Evolutionary conservation across 1,284 basidiomycete genomes (phyloP), one percentile per base, ranked within the genome.

Genomic region (Rhodofomes roseus): DNA sequence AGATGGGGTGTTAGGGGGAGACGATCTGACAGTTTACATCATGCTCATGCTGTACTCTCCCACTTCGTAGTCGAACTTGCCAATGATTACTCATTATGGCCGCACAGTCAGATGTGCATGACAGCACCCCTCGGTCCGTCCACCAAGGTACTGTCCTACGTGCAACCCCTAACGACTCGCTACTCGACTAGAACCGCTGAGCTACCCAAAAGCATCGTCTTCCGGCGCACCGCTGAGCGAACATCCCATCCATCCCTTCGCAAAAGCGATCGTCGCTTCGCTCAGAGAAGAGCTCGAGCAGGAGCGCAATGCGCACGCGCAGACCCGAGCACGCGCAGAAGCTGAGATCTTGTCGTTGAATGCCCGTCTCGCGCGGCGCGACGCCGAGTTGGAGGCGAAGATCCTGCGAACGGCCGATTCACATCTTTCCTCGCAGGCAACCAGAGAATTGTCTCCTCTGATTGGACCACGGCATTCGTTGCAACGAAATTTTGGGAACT

Each of bases 311-410:
- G 76, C 77, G 0, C 83, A 84, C 61, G 63, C 64, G 9, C 71
- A 70, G 16, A 79, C 76, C 0, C 74, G 72, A 12, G 71, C 76
- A 40, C 68, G 73, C 8, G 74, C 77, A 0, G 79, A 81, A 55
- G 65, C 72, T 1, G 76, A 77, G 48, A 77, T 84, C 37, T 67
- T 77, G 7, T 69, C 74, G 11, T 75, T 88, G 2, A 77, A 82
- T 57, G 82, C 84, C 0, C 80, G 80, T 66, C 69, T 87, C 4
- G 82, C 85, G 0, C 76, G 77, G 6, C 76, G 84, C 23, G 86
- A 87, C 46, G 78, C 79, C 0, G 81, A 85, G 60, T 73, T 87
- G 4, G 79, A 81, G 62, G 67, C 65, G 1, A 75, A 72, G 55
- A 41, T n/a, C 56, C 31, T 34, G 2, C 8, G 2, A 14, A 9